A percentile compares a stretch with the other conserved stretches of the same genome.
Evolutionary conservation across 306 rosid genomes (phyloP).

Genomic region (Begonia masoniana): DNA sequence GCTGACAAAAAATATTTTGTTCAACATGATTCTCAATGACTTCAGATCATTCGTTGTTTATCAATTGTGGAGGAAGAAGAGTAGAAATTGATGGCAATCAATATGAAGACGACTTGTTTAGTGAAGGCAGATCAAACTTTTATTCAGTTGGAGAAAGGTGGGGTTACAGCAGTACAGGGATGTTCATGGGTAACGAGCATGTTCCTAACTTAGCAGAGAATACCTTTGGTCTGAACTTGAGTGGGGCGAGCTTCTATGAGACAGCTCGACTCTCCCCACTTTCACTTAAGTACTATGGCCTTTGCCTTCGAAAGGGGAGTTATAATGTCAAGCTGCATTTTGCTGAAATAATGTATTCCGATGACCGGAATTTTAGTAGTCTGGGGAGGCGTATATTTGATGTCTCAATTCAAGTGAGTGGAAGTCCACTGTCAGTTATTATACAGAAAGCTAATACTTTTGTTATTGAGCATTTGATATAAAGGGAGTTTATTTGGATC

Average conservation of each 20-base stretch:
- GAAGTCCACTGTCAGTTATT: neutral
- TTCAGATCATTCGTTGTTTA: slow-evolving; percentile 49
- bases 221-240: slow-evolving; percentile 15
- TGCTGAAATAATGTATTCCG: slow-evolving; percentile 49
- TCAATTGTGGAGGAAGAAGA: slow-evolving; percentile 47
- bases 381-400: slow-evolving; percentile 57
- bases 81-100: slow-evolving; percentile 12
- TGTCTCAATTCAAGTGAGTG: slow-evolving; percentile 70
- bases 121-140: slow-evolving; percentile 25
- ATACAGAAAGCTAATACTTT: neutral
- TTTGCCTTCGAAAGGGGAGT: slow-evolving; percentile 50
- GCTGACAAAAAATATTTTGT: neutral
- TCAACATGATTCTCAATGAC: slow-evolving; percentile 3
- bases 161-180: slow-evolving; percentile 68
- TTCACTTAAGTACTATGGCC: slow-evolving; percentile 62
- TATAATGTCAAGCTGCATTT: slow-evolving; percentile 67
- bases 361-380: slow-evolving; percentile 23
- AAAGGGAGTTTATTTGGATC: neutral
- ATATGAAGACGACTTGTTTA: slow-evolving; percentile 31
- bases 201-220: slow-evolving; percentile 17
- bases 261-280: slow-evolving; percentile 50
- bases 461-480: neutral
- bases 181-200: neutral
- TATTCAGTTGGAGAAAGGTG: slow-evolving; percentile 19
- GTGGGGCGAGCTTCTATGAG: slow-evolving; percentile 15